Conservation (phyloP, 1,139 yeast species). For the Zygosaccharomyces pseudobailii region DNA sequence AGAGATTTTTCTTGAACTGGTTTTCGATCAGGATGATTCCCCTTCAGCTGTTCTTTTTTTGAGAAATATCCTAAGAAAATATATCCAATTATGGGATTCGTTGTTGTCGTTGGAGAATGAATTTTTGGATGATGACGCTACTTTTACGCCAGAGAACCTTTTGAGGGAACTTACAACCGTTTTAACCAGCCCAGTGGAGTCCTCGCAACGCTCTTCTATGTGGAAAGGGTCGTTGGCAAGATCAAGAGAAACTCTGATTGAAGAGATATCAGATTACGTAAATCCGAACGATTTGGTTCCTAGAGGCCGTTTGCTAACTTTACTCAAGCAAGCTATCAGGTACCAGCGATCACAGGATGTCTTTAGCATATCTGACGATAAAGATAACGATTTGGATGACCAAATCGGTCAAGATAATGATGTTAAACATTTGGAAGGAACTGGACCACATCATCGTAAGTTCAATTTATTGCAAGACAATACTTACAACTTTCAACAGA, state of each 20-base stretch:
- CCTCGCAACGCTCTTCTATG: slow-evolving; percentile 18
- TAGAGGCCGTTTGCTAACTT: slow-evolving; percentile 44
- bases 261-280: slow-evolving; percentile 42
- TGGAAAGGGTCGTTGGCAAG: slow-evolving; percentile 39
- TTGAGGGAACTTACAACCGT: slow-evolving; percentile 27
- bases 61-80: slow-evolving; percentile 36
- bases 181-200: slow-evolving; percentile 28
- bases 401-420: slow-evolving; percentile 22
- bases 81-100: slow-evolving; percentile 35
- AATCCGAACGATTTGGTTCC: slow-evolving; percentile 53
- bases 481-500: slow-evolving; percentile 20
- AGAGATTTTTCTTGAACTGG: slow-evolving; percentile 39
- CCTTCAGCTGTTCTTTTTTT: slow-evolving; percentile 42
- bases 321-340: slow-evolving; percentile 49
- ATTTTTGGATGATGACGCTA: slow-evolving; percentile 22
- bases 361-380: slow-evolving; percentile 29
- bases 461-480: slow-evolving; percentile 30
- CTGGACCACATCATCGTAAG: slow-evolving; percentile 4
- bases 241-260: slow-evolving; percentile 43
- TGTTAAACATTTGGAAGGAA: not conserved
- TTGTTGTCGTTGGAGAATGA: slow-evolving; percentile 35
- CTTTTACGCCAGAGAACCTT: slow-evolving; percentile 22
- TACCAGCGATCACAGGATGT: slow-evolving; percentile 44
- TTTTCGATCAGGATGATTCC: slow-evolving; percentile 35
- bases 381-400: slow-evolving; percentile 9